Conservation (phyloP, 129 eudicot species). For the Centella asiatica region DNA sequence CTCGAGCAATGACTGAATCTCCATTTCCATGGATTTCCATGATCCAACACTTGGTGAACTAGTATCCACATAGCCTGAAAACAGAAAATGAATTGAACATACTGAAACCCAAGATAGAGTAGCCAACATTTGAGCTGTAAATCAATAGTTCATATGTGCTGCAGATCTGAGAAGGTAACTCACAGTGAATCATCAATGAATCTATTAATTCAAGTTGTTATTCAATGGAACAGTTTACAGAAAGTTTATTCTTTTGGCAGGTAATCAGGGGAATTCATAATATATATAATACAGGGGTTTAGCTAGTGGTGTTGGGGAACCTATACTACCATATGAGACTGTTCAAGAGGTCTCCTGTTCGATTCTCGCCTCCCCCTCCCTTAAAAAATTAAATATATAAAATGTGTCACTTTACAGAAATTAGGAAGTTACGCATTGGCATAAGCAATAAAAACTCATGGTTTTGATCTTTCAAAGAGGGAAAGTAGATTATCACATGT, state of each 20-base stretch:
- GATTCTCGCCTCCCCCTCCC: too few relatives aligned
- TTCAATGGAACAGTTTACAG: not conserved
- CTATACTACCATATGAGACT: too few relatives aligned
- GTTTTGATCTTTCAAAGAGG: not conserved
- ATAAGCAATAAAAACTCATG: not conserved
- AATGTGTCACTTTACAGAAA: not conserved
- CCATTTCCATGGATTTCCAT: conserved; percentile 99
- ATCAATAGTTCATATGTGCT: not conserved
- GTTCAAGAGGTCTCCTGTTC: too few relatives aligned
- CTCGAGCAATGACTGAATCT: conserved; percentile 91
- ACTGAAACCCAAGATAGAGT: not conserved
- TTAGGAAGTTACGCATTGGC: not conserved
- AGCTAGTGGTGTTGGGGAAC: not conserved
- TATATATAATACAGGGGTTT: not conserved
- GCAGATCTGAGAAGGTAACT: too few relatives aligned
- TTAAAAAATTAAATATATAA: too few relatives aligned
- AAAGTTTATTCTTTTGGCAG: not conserved
- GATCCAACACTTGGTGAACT: conserved; percentile 75
- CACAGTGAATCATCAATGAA: not conserved
- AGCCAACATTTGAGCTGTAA: not conserved
- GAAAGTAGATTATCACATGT: not conserved
- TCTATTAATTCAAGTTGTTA: too few relatives aligned
- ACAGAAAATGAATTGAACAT: conserved; percentile 12
- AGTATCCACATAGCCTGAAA: conserved; percentile 58
- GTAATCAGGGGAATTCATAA: not conserved